Conservation (phyloP, 2,329 filamentous ascomycete genomes). For the Fusarium cyanostomum region DNA sequence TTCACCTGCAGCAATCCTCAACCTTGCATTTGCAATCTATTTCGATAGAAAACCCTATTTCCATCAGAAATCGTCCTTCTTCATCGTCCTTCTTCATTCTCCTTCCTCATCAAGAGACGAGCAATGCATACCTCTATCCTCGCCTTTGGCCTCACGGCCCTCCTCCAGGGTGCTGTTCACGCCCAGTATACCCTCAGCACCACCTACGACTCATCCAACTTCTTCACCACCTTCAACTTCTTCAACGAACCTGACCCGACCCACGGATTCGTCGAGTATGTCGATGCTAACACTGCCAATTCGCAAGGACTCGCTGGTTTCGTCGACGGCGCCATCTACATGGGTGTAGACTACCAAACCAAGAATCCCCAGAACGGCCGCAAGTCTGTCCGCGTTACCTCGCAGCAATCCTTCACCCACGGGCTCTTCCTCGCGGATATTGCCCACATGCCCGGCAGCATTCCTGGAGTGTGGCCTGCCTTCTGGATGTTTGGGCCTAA, state of each 20-base stretch:
- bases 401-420: conserved; percentile 71
- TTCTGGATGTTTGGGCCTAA: conserved; percentile 74
- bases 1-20: conserved; percentile 13
- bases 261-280: conserved; percentile 77
- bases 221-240: conserved; percentile 66
- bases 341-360: conserved; percentile 74
- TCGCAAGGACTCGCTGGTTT: conserved; percentile 66
- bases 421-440: conserved; percentile 80
- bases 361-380: conserved; percentile 67
- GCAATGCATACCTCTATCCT: conserved; percentile 39
- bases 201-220: conserved; percentile 62
- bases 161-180: conserved; percentile 41
- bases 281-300: conserved; percentile 66
- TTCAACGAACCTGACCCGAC: conserved; percentile 73
- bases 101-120: conserved; percentile 23
- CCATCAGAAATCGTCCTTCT: neutral
- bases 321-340: conserved; percentile 65
- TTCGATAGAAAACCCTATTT: neutral
- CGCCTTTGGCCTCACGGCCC: conserved; percentile 43
- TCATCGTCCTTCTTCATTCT: neutral
- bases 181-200: conserved; percentile 58
- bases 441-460: conserved; percentile 76
- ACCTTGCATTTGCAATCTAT: too few species aligned
- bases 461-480: conserved; percentile 80
- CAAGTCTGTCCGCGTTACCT: conserved; percentile 74